Percentiles rank a stretch among this genome's conserved stretches.
phyloP scores from a whole-genome alignment of 768 basidiomycete species.

The Leccinum arenicola region DNA sequence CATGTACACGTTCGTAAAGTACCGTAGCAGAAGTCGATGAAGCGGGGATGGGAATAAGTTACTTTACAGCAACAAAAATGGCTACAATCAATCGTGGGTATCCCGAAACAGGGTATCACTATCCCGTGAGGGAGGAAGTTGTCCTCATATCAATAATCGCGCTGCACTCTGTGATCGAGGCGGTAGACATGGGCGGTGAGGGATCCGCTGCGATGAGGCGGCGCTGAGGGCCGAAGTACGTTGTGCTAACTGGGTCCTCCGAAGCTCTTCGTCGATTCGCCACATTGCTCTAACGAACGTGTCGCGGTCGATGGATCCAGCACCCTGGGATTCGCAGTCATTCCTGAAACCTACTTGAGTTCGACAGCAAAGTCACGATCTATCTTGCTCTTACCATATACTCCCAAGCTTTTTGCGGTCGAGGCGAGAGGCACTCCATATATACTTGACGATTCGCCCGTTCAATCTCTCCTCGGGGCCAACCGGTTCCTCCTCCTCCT shows the following conservation, averaged over 20 bases:
- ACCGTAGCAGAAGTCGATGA: background rate
- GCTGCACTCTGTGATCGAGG: constrained; percentile 15
- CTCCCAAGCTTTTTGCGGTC: constrained; percentile 49
- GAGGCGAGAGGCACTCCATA: constrained; percentile 64
- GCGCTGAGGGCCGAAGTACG: constrained; percentile 31
- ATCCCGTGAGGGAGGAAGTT: background rate
- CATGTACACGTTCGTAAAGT: constrained; percentile 1
- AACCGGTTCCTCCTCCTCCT: constrained; percentile 24
- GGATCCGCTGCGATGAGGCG: constrained; percentile 34
- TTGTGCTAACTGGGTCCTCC: constrained; percentile 48
- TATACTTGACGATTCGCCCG: constrained; percentile 51
- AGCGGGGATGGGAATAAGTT: constrained; percentile 14
- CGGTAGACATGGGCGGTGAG: constrained; percentile 29
- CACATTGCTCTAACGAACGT: constrained; percentile 79
- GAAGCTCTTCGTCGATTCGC: constrained; percentile 81
- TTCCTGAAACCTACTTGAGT: constrained; percentile 42
- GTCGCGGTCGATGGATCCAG: constrained; percentile 62
- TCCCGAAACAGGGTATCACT: constrained; percentile 18
- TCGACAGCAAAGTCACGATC: background rate
- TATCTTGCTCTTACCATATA: constrained; percentile 58
- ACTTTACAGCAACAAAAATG: background rate
- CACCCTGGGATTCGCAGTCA: constrained; percentile 59
- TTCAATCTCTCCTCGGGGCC: constrained; percentile 48
- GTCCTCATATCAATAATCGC: constrained; percentile 12
- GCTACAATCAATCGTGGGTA: constrained; percentile 11